Evolutionary conservation across 768 basidiomycete species (phyloP).

Genomic region (Naganishia randhawae): DNA sequence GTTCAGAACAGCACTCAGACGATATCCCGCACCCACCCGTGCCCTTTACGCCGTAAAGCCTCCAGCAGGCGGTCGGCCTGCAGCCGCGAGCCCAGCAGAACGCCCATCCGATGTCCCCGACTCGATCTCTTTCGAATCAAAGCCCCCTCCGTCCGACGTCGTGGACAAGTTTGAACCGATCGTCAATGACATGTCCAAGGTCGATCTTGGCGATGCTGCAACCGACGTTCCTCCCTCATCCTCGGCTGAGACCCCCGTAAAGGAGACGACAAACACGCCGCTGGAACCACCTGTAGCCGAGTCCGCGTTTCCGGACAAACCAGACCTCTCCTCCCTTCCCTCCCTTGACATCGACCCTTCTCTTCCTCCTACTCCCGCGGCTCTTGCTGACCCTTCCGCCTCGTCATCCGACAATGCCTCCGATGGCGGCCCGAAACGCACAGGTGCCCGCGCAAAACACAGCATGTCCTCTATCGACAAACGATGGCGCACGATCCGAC

Average conservation of each 20-base stretch:
- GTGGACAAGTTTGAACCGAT: conserved; percentile 29
- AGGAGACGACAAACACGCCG: not conserved
- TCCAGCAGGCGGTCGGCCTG: not conserved
- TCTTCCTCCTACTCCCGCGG: not conserved
- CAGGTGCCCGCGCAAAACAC: conserved; percentile 59
- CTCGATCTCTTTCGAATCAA: conserved; percentile 25
- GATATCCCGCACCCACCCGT: conserved; percentile 21
- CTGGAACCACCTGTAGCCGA: conserved; percentile 16
- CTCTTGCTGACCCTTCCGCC: conserved; percentile 35
- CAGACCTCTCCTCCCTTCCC: conserved; percentile 43
- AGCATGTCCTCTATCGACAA: conserved; percentile 75
- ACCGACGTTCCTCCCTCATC: not conserved
- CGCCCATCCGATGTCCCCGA: conserved; percentile 39
- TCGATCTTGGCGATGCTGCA: not conserved
- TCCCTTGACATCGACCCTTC: conserved; percentile 47
- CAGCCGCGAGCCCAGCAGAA: conserved; percentile 41
- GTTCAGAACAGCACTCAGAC: conserved; percentile 29
- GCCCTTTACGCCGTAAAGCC: not conserved
- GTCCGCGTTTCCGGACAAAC: conserved; percentile 21
- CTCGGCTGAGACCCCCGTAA: not conserved
- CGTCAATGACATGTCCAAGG: conserved; percentile 26
- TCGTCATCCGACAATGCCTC: conserved; percentile 40
- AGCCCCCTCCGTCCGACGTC: conserved; percentile 32
- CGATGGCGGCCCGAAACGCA: conserved; percentile 31
- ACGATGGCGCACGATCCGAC: conserved; percentile 59